Percentiles rank a stretch among this genome's conserved stretches.
Evolutionary conservation across 2,329 filamentous ascomycete species (phyloP).

Genomic region (Arthrocladium fulminans): DNA sequence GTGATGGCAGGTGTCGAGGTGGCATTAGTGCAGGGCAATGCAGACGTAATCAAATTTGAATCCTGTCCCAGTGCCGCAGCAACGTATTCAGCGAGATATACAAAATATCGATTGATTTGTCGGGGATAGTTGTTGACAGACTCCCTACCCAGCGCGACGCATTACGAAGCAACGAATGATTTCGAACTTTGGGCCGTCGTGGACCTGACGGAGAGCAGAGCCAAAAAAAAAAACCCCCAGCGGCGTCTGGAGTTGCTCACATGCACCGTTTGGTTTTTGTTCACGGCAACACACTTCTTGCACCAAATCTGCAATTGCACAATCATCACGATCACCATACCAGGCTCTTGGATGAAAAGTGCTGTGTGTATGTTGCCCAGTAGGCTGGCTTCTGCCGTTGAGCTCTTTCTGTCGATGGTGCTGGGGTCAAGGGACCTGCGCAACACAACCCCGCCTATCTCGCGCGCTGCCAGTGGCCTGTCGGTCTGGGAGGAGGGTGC

Average conservation of each 20-base stretch:
- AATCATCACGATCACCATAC: no score
- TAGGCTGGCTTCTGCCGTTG: no score
- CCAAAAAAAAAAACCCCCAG: neutral
- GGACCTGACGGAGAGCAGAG: neutral
- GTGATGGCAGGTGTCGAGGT: conserved; percentile 3
- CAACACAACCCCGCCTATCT: neutral
- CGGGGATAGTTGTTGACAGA: neutral
- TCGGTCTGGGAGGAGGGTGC: neutral
- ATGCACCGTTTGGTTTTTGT: neutral
- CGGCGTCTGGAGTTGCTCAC: neutral
- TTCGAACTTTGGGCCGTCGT: neutral
- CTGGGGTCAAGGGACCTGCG: neutral
- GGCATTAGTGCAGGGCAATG: neutral
- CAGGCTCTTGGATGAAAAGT: no score
- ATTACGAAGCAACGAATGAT: conserved; percentile 1
- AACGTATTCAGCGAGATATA: no score
- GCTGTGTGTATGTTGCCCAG: no score
- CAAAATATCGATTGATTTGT: conserved; percentile 5
- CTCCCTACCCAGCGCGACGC: neutral
- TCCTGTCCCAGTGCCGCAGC: neutral
- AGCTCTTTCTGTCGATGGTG: no score
- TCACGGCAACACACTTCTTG: neutral
- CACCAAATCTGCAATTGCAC: no score
- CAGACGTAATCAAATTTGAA: neutral
- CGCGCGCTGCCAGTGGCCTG: neutral